phyloP scores from a whole-genome alignment of 495 filamentous ascomycete species.

The Penicillium soppii region DNA sequence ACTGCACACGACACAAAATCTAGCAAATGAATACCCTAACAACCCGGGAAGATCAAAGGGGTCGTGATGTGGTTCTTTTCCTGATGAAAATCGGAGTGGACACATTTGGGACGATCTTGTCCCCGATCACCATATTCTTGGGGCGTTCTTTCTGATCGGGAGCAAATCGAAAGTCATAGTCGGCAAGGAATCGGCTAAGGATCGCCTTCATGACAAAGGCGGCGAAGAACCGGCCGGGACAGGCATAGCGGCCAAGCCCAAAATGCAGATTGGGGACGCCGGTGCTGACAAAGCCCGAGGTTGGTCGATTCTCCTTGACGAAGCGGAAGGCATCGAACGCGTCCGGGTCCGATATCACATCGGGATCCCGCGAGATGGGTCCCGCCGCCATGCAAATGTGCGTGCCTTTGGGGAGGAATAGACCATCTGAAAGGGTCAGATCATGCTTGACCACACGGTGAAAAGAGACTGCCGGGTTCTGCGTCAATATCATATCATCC shows the following conservation, averaged over 20 bases:
- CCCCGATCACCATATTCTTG: not conserved
- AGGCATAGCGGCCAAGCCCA: slow-evolving; percentile 28
- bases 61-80: not conserved
- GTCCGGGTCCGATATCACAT: slow-evolving; percentile 29
- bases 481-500: not conserved
- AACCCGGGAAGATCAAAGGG: not conserved
- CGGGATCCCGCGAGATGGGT: slow-evolving; percentile 19
- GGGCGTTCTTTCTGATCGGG: not conserved
- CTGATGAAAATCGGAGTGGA: not conserved
- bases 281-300: slow-evolving; percentile 5
- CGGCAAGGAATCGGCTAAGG: slow-evolving; percentile 37
- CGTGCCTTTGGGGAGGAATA: slow-evolving; percentile 26
- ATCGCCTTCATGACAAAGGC: slow-evolving; percentile 49
- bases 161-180: slow-evolving; percentile 24
- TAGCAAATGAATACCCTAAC: not conserved
- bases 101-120: not conserved
- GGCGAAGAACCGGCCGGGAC: slow-evolving; percentile 56
- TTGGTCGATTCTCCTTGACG: slow-evolving; percentile 10
- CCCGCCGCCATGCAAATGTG: slow-evolving; percentile 3
- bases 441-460: not conserved
- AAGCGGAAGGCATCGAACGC: slow-evolving; percentile 38
- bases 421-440: slow-evolving; percentile 32
- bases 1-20: not conserved
- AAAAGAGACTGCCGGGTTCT: not conserved
- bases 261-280: slow-evolving; percentile 8